A percentile compares a stretch with the other conserved stretches of the same genome.
phyloP scores from a whole-genome alignment of 2,329 filamentous ascomycete species.

The Fusarium sp. region DNA sequence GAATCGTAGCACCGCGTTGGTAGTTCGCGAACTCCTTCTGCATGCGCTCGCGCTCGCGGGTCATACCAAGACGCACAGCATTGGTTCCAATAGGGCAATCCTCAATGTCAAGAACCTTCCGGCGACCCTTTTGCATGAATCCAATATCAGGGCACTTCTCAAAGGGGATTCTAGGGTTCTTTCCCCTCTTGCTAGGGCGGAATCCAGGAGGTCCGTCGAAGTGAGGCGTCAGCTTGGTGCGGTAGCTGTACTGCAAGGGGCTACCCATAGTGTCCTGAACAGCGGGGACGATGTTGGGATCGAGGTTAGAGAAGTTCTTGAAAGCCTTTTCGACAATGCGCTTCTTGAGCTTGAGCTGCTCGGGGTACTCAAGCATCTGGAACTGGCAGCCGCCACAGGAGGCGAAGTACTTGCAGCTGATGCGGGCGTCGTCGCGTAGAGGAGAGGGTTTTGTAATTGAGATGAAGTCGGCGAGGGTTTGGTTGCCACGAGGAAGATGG shows the following conservation, averaged over 20 bases:
- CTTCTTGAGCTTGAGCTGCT: conserved; percentile 88
- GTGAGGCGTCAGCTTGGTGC: conserved; percentile 96
- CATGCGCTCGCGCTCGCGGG: conserved; percentile 82
- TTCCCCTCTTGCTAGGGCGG: conserved; percentile 64
- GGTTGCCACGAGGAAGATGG: conserved; percentile 74
- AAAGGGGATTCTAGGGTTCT: conserved; percentile 64
- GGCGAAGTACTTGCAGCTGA: conserved; percentile 88
- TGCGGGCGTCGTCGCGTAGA: conserved; percentile 80
- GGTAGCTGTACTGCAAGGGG: conserved; percentile 91
- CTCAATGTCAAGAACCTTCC: conserved; percentile 90
- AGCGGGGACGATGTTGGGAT: conserved; percentile 78
- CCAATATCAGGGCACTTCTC: conserved; percentile 82
- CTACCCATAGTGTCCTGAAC: conserved; percentile 90
- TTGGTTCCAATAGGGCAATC: conserved; percentile 96
- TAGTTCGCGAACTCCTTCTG: conserved; percentile 77
- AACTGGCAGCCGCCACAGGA: conserved; percentile 94
- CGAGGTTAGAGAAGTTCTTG: conserved; percentile 87
- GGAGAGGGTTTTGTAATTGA: conserved; percentile 80
- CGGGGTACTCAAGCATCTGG: conserved; percentile 92
- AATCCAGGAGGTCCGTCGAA: conserved; percentile 81
- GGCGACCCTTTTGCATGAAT: conserved; percentile 88
- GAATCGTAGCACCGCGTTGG: conserved; percentile 85
- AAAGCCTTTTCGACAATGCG: conserved; percentile 92
- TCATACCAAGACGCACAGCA: conserved; percentile 83
- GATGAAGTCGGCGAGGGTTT: conserved; percentile 86